Base-by-base conservation (phyloP, 192 early-diverging fungal species). In the Phlyctochytrium arcticum region DNA sequence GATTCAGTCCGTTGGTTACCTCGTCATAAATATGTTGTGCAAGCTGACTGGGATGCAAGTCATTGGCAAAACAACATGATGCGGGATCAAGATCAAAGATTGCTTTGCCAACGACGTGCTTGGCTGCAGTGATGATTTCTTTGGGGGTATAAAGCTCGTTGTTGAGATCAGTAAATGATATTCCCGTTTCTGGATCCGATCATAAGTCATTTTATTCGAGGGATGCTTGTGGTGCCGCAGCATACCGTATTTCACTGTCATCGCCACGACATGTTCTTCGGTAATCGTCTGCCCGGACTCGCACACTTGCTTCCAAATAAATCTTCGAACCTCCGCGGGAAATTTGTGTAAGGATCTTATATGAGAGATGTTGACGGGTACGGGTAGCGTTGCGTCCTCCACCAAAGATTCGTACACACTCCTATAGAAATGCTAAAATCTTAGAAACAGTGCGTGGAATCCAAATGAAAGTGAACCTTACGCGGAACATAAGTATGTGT, bases 401-500 rank as follows among this genome's bases (percentile, higher is more conserved):
- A 71, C 70, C 2, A 78, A 36, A 17, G 76, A 78, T 65, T 75
- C 76, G 46, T 78, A 78, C 1, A 78, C 76, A 54, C 62, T 65
- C 44, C 75, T 77, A 44, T 46, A 48, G 34, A 49, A 42, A 3
- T 37, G 39, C 1, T 8, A 3, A 1, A n/a, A 33, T 34, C 2
- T 10, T 21, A n/a, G n/a, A 31, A 21, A 24, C 12, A 21, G 36
- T 26, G 15, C 12, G 32, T n/a, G 12, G n/a, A 39, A 56, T 19
- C 4, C 5, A 30, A 19, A 5, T 6, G 54, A 1, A 37, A 57
- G 2, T 37, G 3, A 23, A 6, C 54, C 60, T 59, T 60, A 75
- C 75, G 73, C 66, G 4, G 76, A 75, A 47, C 76, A 78, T 17
- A 78, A 60, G 53, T 78, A 78, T 1, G 76, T 78, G 59, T 78